Evolutionary conservation across 2,329 filamentous ascomycete species (phyloP), one percentile per base, ranked within the genome.

Genomic region (Tolypocladium amazonense): DNA sequence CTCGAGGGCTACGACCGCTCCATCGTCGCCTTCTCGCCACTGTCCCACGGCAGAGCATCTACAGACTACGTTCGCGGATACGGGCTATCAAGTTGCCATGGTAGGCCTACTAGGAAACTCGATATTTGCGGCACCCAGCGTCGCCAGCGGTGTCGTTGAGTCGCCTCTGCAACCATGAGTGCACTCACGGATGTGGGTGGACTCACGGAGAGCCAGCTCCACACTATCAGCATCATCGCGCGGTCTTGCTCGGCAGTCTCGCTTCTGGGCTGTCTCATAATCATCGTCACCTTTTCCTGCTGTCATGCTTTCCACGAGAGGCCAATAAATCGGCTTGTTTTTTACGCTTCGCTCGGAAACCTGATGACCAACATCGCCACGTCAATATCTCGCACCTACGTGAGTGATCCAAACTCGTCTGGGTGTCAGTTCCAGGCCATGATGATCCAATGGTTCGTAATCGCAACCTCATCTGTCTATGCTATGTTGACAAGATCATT

Each of bases 261-360:
- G 1, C 71, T 94, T 0, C 57, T 88, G 2, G 89, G 88, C 59
- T 89, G 86, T 50, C 65, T 86, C 39, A 84, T 92, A 70, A 88
- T 92, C 67, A 85, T 93, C 58, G 66, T 77, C 59, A 92, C 88
- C 3, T 94, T 92, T 69, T 74, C 82, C 38, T 72, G 73, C n/a
- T 89, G 86, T 38, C 80, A 79, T 20, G 80, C 81, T 7, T 94
- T 94, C 70, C 88, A 89, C 67, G 47, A 30, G 47, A 93, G 92
- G 69, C 88, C 90, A n/a, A 92, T 94, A 75, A 94, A 94, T 69
- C 81, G 90, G 23, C 79, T 95, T 0, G 86, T 93, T 11, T 93
- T 95, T 71, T 94, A 88, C 70, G 90, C 90, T 9, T 88, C 88
- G 0, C 88, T 90, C 68, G 90, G 90, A 11, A 95, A 96, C 68